Base-by-base conservation (phyloP, 768 basidiomycete species). In the Tephrocybe sp. region DNA sequence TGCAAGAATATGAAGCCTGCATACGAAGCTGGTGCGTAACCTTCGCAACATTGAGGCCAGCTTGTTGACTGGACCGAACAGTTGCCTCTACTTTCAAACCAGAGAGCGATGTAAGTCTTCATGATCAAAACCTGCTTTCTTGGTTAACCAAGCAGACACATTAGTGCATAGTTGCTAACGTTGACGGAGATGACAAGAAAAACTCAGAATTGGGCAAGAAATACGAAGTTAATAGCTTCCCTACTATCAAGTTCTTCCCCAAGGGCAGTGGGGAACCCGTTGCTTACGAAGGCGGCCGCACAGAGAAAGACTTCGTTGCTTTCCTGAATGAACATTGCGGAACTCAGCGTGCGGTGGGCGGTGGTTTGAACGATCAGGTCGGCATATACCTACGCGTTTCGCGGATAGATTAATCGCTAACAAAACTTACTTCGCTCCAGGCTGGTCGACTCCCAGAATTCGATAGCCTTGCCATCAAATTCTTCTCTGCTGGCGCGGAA, bases 241-340 rank as follows among this genome's bases (percentile, higher is more conserved):
- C 97, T 0, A 98, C 95, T 16, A 83, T 99, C 75, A 95, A 92
- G 68, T 95, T 95, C 77, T 97, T 93, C 84, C 78, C 89, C 56
- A 85, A 85, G 58, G 82, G 76, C 56, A 74, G 76, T 60, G 83
- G 83, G 52, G 70, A 64, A 52, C 78, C 82, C 10, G 72, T 84
- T 43, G 72, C 69, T 23, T 99, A 98, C 66, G 74, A 83, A 10
- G 82, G 81, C 19, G 83, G 75, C 33, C 81, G 96, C 50, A 73
- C 77, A 1, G 91, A 93, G 63, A 76, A 75, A 14, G 92, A 83
- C 30, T 84, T 98, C 57, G 80, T 90, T 47, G 66, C 69, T 9
- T 96, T 79, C 75, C 73, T 98, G 54, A 95, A 94, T 65, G 78
- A 88, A 70, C 83, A 87, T 49, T 95, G 92, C 60, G 93, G 92